Evolutionary conservation across 1,284 basidiomycete species (phyloP).

Genomic region (Rhodofomes roseus): DNA sequence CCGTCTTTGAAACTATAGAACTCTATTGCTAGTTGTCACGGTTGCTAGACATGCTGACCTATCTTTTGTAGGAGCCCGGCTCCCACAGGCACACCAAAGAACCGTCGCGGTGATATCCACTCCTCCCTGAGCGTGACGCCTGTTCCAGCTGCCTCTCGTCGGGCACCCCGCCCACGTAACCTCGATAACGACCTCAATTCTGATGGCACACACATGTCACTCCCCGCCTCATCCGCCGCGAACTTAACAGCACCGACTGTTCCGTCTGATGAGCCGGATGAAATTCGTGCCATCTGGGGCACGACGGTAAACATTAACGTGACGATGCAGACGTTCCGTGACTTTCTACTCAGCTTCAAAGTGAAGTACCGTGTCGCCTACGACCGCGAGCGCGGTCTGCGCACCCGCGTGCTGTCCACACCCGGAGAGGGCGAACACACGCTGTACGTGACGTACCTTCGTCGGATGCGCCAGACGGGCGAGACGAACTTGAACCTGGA

Average conservation of each 20-base stretch:
- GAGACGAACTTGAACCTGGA: slow-evolving; percentile 94
- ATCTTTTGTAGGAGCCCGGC: slow-evolving; percentile 28
- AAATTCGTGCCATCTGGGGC: slow-evolving; percentile 93
- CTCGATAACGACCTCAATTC: slow-evolving; percentile 46
- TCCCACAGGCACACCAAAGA: slow-evolving; percentile 51
- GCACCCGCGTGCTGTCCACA: slow-evolving; percentile 50
- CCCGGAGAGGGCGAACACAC: slow-evolving; percentile 68
- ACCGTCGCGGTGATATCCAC: slow-evolving; percentile 81
- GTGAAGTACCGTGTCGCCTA: slow-evolving; percentile 84
- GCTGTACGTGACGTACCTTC: slow-evolving; percentile 81
- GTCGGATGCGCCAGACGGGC: slow-evolving; percentile 85
- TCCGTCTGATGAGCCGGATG: slow-evolving; percentile 63
- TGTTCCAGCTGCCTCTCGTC: slow-evolving; percentile 51
- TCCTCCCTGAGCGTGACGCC: slow-evolving; percentile 70
- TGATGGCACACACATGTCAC: slow-evolving; percentile 51
- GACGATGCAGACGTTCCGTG: slow-evolving; percentile 87
- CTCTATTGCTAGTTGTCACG: too few species aligned
- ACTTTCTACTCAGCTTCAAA: slow-evolving; percentile 91
- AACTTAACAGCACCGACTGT: slow-evolving; percentile 59
- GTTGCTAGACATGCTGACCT: too few species aligned
- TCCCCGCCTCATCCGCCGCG: slow-evolving; percentile 62
- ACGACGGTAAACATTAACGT: slow-evolving; percentile 90
- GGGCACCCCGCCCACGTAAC: slow-evolving; percentile 26
- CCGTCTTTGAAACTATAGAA: slow-evolving; percentile 10
- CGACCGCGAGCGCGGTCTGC: slow-evolving; percentile 64